These are phyloP conservation scores for Penicillium hordei DNA, from an alignment of 2,329 filamentous ascomycete genomes.

Conservation along the genomic window DNA sequence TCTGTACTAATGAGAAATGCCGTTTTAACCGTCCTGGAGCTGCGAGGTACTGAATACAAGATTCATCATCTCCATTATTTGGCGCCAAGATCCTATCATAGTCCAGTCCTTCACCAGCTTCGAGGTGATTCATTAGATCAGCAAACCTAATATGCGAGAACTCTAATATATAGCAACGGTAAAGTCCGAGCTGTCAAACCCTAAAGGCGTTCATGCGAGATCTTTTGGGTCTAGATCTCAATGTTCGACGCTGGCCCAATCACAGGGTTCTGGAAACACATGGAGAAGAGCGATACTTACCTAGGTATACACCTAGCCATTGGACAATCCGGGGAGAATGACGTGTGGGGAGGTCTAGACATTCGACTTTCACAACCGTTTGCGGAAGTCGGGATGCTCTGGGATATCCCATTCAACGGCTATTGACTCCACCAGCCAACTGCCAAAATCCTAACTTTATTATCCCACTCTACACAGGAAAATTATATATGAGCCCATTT, in stretches of 20 bases:
- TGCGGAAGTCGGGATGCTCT: slow-evolving; percentile 7
- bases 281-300: background rate
- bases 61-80: background rate
- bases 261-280: background rate
- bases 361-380: background rate
- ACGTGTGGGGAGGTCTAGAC: slow-evolving; percentile 1
- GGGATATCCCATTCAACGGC: slow-evolving; percentile 1
- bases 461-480: background rate
- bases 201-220: background rate
- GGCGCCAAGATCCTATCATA: background rate
- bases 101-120: too few relatives aligned
- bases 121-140: background rate
- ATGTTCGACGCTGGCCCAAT: background rate
- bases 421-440: background rate
- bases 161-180: background rate
- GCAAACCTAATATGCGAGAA: background rate
- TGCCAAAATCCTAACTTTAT: slow-evolving; percentile 13
- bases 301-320: background rate
- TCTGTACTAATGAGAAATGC: too few relatives aligned
- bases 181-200: background rate
- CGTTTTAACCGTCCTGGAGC: background rate
- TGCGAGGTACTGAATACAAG: background rate
- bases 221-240: background rate
- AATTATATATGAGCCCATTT: background rate
- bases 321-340: slow-evolving; percentile 6